Evolutionary conservation across 306 rosid genomes (phyloP), one percentile per base, ranked within the genome.

Genomic region (Quercus suber): DNA sequence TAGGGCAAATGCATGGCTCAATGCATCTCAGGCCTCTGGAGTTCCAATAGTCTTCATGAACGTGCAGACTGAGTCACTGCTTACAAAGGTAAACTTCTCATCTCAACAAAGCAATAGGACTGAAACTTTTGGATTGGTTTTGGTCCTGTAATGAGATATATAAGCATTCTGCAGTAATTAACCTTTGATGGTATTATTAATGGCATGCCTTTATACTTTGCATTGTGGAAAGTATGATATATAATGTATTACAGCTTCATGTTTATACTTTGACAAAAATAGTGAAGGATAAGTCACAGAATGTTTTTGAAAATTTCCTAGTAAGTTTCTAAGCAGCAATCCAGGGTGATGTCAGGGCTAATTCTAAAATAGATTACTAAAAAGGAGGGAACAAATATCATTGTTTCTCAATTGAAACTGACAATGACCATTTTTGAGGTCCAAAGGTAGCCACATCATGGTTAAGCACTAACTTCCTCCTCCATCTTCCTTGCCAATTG

Each of bases 21-120:
- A 83, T 78, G 90, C 97, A 5, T 88, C 88, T 80, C 98, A 94
- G 84, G 84, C 93, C 60, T 80, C 89, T 5, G 98, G 98, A 4
- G 93, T 92, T 74, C 94, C 98, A 1, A 78, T 94, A 51, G 91
- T 94, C 70, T 94, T 94, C 61, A 92, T 94, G 90, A 92, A 90
- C 75, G 88, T 90, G 52, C 98, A 92, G 78, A 90, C 98, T 0
- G 98, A 94, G 72, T 92, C 98, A 73, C 83, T 94, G 58, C 97
- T 94, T 41, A 94, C 98, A 17, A 94, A 94, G 95, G 98, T 91
- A 85, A n/a, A 43, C n/a, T 73, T 56, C 79, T 56, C 27, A 23
- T 71, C 43, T 67, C 35, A 55, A 56, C 37, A 51, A 56, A 56
- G 21, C 8, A 41, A 35, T n/a, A 30, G 6, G 53, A 67, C 37